A percentile compares a stretch with the other conserved stretches of the same genome.
Evolutionary conservation across 345 rosid genomes (phyloP).

Genomic region (Theobroma cacao): DNA sequence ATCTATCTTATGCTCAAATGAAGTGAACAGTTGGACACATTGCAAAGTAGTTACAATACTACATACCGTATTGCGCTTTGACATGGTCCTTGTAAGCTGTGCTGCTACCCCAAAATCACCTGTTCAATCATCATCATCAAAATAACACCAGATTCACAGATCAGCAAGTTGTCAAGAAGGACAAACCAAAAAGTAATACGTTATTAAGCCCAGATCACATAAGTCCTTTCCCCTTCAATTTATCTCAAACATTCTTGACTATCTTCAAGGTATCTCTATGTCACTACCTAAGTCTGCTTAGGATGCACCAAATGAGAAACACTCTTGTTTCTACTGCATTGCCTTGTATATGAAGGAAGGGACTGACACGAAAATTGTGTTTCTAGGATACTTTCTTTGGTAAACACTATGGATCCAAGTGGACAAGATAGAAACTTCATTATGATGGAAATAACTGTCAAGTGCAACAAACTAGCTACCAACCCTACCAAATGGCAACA

Average conservation of each 20-base stretch:
- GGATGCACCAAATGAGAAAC: background rate
- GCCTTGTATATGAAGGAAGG: background rate
- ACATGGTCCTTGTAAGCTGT: conserved; percentile 98
- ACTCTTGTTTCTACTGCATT: background rate
- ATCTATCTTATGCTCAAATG: conserved; percentile 2
- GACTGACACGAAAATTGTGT: background rate
- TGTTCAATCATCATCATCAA: conserved; percentile 31
- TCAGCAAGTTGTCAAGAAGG: background rate
- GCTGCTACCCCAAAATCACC: conserved; percentile 99
- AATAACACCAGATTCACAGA: conserved; percentile 7
- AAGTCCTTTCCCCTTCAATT: background rate
- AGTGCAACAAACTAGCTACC: background rate
- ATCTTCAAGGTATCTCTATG: background rate
- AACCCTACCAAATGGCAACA: background rate
- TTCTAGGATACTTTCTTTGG: background rate
- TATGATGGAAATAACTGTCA: background rate
- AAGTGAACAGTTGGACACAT: background rate
- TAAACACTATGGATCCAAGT: background rate
- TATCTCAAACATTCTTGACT: background rate
- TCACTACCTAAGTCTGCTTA: background rate
- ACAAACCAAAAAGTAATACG: background rate
- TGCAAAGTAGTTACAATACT: background rate
- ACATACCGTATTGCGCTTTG: conserved; percentile 91
- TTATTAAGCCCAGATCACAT: background rate
- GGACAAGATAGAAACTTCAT: background rate